A percentile compares a stretch with the other conserved stretches of the same genome.
Evolutionary conservation across 192 early-diverging fungal species (phyloP).

Genomic region (Allomyces macrogynus): DNA sequence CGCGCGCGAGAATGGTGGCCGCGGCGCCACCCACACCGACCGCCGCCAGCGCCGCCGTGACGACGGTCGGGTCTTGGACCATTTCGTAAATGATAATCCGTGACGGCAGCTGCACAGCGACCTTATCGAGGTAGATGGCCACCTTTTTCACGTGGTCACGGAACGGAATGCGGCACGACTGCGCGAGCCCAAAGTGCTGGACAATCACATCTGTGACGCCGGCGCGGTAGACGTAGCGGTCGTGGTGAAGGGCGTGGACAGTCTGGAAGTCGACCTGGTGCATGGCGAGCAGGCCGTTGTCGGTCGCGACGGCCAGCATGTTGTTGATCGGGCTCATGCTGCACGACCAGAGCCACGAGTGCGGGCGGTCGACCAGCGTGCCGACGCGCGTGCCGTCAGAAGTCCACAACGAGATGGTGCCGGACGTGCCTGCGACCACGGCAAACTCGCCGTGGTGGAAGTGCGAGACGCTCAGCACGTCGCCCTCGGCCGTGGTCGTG

Average conservation of each 20-base stretch:
- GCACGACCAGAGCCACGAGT: constrained; percentile 32
- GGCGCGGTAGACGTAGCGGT: constrained; percentile 32
- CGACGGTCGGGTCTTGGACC: constrained; percentile 20
- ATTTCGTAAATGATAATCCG: constrained; percentile 35
- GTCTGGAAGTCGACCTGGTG: constrained; percentile 31
- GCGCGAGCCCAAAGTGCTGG: constrained; percentile 26
- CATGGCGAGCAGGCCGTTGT: constrained; percentile 29
- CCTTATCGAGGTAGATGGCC: constrained; percentile 26
- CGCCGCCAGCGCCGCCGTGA: not conserved
- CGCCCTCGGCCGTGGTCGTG: constrained; percentile 20
- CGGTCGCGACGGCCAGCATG: constrained; percentile 26
- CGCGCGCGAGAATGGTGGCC: constrained; percentile 8
- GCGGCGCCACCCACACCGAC: not conserved
- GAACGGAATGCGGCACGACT: constrained; percentile 32
- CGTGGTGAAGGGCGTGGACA: constrained; percentile 31
- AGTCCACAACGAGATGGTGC: constrained; percentile 32
- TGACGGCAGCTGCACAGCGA: constrained; percentile 35
- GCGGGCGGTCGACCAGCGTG: constrained; percentile 16
- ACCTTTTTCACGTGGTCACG: constrained; percentile 39
- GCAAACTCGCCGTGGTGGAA: constrained; percentile 28
- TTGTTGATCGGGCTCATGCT: constrained; percentile 21
- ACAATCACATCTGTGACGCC: constrained; percentile 45
- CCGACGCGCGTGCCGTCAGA: constrained; percentile 27
- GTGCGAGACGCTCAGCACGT: constrained; percentile 12
- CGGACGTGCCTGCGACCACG: constrained; percentile 29